Conservation (phyloP, 2,329 filamentous ascomycete genomes). For the Pyricularia sp. region DNA sequence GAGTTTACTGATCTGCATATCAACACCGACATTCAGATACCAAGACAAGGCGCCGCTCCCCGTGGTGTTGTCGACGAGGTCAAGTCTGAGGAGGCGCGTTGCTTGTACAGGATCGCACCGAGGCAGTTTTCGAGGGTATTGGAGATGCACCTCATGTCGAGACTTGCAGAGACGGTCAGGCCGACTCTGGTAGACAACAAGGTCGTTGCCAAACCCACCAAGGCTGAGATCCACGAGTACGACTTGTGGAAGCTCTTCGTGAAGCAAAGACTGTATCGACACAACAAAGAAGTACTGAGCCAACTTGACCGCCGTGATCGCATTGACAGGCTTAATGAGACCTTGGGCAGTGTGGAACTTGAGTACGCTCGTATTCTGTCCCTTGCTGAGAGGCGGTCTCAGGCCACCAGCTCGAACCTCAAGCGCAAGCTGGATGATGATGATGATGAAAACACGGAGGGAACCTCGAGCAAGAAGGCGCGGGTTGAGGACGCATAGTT, state of each 20-base stretch:
- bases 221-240: slow-evolving; percentile 52
- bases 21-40: slow-evolving; percentile 40
- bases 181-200: slow-evolving; percentile 36
- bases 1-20: slow-evolving; percentile 49
- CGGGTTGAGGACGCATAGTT: slow-evolving; percentile 22
- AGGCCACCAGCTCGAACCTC: slow-evolving; percentile 17
- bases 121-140: slow-evolving; percentile 68
- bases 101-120: slow-evolving; percentile 59
- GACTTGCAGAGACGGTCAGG: slow-evolving; percentile 46
- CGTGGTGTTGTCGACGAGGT: slow-evolving; percentile 47
- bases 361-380: slow-evolving; percentile 62
- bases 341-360: slow-evolving; percentile 56
- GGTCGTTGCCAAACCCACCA: slow-evolving; percentile 30
- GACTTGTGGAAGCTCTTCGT: slow-evolving; percentile 64
- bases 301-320: slow-evolving; percentile 61
- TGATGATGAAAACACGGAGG: slow-evolving; percentile 5
- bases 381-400: slow-evolving; percentile 27
- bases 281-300: slow-evolving; percentile 62
- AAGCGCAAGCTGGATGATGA: slow-evolving; percentile 35
- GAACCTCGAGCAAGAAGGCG: slow-evolving; percentile 32
- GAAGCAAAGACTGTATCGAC: slow-evolving; percentile 68
- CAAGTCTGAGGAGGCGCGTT: slow-evolving; percentile 46
- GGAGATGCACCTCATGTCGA: slow-evolving; percentile 65
- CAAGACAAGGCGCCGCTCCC: slow-evolving; percentile 36
- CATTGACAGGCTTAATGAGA: slow-evolving; percentile 63